Base-by-base conservation (phyloP, 495 filamentous ascomycete genomes). In the Daldinia bambusicola region DNA sequence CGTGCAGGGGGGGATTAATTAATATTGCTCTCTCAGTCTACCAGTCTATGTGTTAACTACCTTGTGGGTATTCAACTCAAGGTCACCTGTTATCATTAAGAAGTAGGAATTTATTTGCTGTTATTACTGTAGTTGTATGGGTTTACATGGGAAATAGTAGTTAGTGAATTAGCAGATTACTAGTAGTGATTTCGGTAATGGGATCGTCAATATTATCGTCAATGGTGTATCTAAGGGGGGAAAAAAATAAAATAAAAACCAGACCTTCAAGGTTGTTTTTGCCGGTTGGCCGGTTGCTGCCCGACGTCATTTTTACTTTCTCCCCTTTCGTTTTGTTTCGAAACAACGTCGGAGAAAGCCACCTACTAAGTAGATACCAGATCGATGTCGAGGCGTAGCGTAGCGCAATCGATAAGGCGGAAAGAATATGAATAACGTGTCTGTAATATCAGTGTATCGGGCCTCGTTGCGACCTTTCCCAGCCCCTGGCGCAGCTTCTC, bases 401-500 rank as follows among this genome's bases (percentile, higher is more conserved):
- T 1, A 10, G 43, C 43, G 18, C 18, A 48, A 48, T 48, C 43
- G 43, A 48, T 48, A 48, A 48, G 43, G 20, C 16, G 16, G 9
- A 1, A 36, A 6, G 6, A 36, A 36, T 36, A 36, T 0, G 9
- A 36, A 36, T 36, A 36, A 36, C 6, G 34, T 10, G 34, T 26
- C 26, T 26, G 3, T 26, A 1, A 1, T 26, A 16, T 45, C 41
- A 8, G 41, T 18, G 8, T 48, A 16, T 16, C 18, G 37, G 37
- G 3, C 37, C 37, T 14, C 9, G 34, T 36, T 10, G 34, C 34
- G 9, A 36, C 9, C 20, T 41, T 50, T 16, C 20, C 34, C 32
- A 26, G 3, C 38, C 62, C 58, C 50, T 62, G 30, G 53, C 57
- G 32, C 10, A 22, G 32, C 26, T 36, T 36, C 36, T 67, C 43